These are phyloP conservation scores for Rhinocladiella similis DNA, from an alignment of 2,329 filamentous ascomycete species.

Conservation along the genomic window DNA sequence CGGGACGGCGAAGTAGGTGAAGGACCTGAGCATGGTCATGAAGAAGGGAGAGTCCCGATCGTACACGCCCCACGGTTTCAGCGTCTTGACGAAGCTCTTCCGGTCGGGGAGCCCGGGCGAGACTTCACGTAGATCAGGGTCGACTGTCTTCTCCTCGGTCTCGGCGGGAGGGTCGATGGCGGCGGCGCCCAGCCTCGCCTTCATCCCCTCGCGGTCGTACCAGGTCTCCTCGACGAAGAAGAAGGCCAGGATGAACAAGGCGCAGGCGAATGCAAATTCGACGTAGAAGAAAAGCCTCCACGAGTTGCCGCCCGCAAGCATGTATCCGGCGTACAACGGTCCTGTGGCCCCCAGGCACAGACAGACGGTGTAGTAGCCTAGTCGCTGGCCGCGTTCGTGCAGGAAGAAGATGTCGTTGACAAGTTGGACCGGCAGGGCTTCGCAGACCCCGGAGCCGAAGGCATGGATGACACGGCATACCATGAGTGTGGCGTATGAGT, in stretches of 20 bases:
- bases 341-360: conserved; percentile 36
- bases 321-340: conserved; percentile 61
- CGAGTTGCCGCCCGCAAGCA: conserved; percentile 59
- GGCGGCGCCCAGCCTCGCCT: conserved; percentile 11
- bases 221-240: conserved; percentile 62
- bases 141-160: conserved; percentile 18
- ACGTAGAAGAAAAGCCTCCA: conserved; percentile 65
- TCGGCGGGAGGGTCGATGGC: neutral
- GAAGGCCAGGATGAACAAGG: conserved; percentile 49
- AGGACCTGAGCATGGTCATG: conserved; percentile 47
- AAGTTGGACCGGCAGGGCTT: conserved; percentile 48
- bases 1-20: conserved; percentile 51
- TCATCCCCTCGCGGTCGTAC: conserved; percentile 39
- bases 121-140: conserved; percentile 36
- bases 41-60: conserved; percentile 48
- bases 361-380: conserved; percentile 60
- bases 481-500: conserved; percentile 44
- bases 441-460: conserved; percentile 47
- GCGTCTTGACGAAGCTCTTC: conserved; percentile 44
- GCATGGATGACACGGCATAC: conserved; percentile 43
- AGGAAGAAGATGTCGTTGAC: conserved; percentile 52
- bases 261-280: conserved; percentile 54
- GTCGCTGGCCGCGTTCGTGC: conserved; percentile 49
- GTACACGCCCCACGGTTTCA: conserved; percentile 47
- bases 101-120: conserved; percentile 35